These are phyloP conservation scores for Aspergillus bombycis DNA, from an alignment of 2,329 filamentous ascomycete genomes.

Conservation along the genomic window DNA sequence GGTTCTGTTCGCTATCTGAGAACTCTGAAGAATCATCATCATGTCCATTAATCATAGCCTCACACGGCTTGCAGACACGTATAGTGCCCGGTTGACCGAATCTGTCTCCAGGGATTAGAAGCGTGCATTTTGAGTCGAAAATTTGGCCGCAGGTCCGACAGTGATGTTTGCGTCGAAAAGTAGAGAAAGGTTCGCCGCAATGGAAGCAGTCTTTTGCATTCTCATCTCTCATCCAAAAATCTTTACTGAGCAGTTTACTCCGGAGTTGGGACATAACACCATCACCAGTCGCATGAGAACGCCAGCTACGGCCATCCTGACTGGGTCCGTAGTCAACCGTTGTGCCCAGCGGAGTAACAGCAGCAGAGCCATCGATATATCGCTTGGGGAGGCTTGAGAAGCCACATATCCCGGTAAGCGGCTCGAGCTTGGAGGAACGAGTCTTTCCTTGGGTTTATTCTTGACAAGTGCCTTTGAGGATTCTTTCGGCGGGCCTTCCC, in stretches of 20 bases:
- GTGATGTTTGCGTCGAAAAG: constrained; percentile 94
- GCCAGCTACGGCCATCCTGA: constrained; percentile 25
- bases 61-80: constrained; percentile 89
- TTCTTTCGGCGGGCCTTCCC: constrained; percentile 31
- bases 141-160: constrained; percentile 96
- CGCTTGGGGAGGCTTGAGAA: constrained; percentile 46
- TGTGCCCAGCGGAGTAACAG: constrained; percentile 35
- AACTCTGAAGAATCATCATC: constrained; percentile 92
- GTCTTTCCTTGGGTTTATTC: constrained; percentile 35
- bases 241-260: constrained; percentile 85
- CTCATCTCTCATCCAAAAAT: constrained; percentile 99
- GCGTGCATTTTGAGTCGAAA: constrained; percentile 95
- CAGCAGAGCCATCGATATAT: constrained; percentile 48
- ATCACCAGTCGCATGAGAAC: constrained; percentile 24
- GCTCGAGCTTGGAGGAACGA: constrained; percentile 46
- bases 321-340: constrained; percentile 25
- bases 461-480: constrained; percentile 29
- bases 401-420: constrained; percentile 50
- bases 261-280: constrained; percentile 66
- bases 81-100: constrained; percentile 86
- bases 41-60: constrained; percentile 85
- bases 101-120: constrained; percentile 80
- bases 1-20: constrained; percentile 70
- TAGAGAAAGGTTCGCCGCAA: constrained; percentile 86
- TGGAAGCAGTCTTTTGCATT: constrained; percentile 97